Base-by-base conservation (phyloP, 371 early-diverging fungal species). In the Circinella minor region DNA sequence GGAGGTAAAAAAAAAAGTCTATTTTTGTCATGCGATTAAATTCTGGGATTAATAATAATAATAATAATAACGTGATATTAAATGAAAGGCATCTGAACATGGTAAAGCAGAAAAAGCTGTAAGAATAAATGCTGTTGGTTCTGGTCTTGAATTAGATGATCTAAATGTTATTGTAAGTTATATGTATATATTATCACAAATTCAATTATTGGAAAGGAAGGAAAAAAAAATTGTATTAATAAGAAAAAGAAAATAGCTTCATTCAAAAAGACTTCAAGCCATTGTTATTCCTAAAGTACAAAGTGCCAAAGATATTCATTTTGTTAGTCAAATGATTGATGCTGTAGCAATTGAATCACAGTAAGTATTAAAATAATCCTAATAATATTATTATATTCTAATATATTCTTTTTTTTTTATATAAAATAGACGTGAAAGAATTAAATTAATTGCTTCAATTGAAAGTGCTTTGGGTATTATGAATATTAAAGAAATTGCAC, bases 271-370 rank as follows among this genome's bases (percentile, higher is more conserved):
- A 61, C 80, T 97, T 18, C 87, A 94, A 69, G 88, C 91, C 3
- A 88, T 97, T 51, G 89, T 97, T n/a, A 91, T 97, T 63, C 96
- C 97, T 54, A 97, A 97, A 77, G 96, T 95, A 7, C 90, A 94
- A 66, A 84, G 88, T 11, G 89, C 94, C 4, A 79, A 85, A 69
- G 96, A 96, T 71, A 81, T 97, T 49, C 85, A 88, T 48, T 90
- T 90, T 77, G 94, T 97, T 11, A 83, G 88, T 37, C 80, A 83
- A n/a, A 88, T 91, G 88, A 94, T 97, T 47, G 92, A 93, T 65
- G 79, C 87, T 4, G 81, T 92, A 4, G 94, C 93, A 4, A 85
- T 91, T 0, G 91, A 86, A 63, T 81, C 88, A 62, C 89, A 84
- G 93, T 91, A 86, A 75, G 83, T 55, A n/a, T n/a, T n/a, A n/a